These are phyloP conservation scores for Pythium biforme DNA, from an alignment of 352 stramenopile species.

Conservation along the genomic window DNA sequence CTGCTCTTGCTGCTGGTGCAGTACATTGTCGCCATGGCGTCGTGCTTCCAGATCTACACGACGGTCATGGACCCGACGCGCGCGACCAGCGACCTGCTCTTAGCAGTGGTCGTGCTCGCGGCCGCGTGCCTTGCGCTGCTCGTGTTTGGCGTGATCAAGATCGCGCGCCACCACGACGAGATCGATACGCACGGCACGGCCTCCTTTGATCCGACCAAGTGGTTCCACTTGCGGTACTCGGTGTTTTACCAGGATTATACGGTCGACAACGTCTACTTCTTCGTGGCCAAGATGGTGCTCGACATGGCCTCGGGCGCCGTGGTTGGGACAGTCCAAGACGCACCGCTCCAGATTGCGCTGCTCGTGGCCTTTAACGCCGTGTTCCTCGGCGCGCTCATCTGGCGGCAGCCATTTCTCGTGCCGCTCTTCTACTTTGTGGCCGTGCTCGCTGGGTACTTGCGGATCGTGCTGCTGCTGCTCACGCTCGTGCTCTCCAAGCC, in stretches of 20 bases:
- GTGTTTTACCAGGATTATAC: slow-evolving; percentile 54
- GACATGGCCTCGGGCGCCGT: slow-evolving; percentile 43
- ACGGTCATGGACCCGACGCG: slow-evolving; percentile 11
- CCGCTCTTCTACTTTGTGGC: slow-evolving; percentile 40
- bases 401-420: slow-evolving; percentile 42
- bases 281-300: slow-evolving; percentile 43
- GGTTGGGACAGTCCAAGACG: slow-evolving; percentile 33
- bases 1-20: slow-evolving; percentile 43
- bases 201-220: slow-evolving; percentile 36
- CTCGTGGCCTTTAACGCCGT: slow-evolving; percentile 40
- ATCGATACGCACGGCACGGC: slow-evolving; percentile 38
- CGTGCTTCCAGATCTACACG: slow-evolving; percentile 49
- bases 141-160: slow-evolving; percentile 41
- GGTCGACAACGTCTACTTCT: slow-evolving; percentile 50
- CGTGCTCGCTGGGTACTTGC: slow-evolving; percentile 40
- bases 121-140: slow-evolving; percentile 35
- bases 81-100: slow-evolving; percentile 13
- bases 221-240: slow-evolving; percentile 44
- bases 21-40: slow-evolving; percentile 46
- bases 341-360: slow-evolving; percentile 39
- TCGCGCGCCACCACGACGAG: slow-evolving; percentile 37
- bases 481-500: slow-evolving; percentile 35
- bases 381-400: slow-evolving; percentile 37
- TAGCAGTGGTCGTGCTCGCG: slow-evolving; percentile 31
- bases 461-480: slow-evolving; percentile 46